Conservation (phyloP, 805 yeast genomes). For the Starmerella khaoyaiensis region DNA sequence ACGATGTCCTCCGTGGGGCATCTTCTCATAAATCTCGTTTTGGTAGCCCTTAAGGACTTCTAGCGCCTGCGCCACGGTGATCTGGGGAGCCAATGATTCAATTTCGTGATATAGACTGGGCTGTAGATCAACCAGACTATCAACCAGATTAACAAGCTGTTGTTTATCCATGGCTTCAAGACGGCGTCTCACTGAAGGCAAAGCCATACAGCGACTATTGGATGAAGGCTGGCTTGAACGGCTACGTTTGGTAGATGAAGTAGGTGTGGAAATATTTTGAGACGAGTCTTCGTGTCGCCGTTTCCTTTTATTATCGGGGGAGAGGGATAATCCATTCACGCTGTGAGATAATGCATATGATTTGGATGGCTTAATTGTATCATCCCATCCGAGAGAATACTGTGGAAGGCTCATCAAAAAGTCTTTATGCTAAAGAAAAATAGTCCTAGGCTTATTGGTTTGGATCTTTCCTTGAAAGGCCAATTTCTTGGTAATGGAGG, state of each 20-base stretch:
- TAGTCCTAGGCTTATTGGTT: no score
- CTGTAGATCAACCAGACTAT: constrained; percentile 41
- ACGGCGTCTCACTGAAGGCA: constrained; percentile 48
- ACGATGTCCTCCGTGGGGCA: constrained; percentile 39
- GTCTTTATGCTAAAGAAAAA: no score
- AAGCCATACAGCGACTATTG: constrained; percentile 14
- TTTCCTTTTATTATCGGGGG: constrained; percentile 22
- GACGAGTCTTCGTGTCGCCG: constrained; percentile 18
- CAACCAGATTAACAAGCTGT: constrained; percentile 41
- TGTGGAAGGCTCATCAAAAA: constrained; percentile 6
- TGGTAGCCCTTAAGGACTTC: constrained; percentile 38
- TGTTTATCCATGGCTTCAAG: constrained; percentile 54
- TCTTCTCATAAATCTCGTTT: constrained; percentile 32
- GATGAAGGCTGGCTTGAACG: constrained; percentile 4
- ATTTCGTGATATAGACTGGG: constrained; percentile 50
- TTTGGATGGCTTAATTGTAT: constrained; percentile 20
- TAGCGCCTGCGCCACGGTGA: constrained; percentile 42
- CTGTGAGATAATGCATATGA: constrained; percentile 6
- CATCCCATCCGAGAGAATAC: constrained; percentile 22
- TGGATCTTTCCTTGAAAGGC: no score
- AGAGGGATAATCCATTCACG: constrained; percentile 9
- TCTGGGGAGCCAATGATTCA: constrained; percentile 40
- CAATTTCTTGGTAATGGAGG: no score
- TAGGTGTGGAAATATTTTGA: neutral
- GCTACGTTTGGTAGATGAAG: constrained; percentile 9